phyloP scores from a whole-genome alignment of 202 grass and related monocot species.

The Zizania palustris region DNA sequence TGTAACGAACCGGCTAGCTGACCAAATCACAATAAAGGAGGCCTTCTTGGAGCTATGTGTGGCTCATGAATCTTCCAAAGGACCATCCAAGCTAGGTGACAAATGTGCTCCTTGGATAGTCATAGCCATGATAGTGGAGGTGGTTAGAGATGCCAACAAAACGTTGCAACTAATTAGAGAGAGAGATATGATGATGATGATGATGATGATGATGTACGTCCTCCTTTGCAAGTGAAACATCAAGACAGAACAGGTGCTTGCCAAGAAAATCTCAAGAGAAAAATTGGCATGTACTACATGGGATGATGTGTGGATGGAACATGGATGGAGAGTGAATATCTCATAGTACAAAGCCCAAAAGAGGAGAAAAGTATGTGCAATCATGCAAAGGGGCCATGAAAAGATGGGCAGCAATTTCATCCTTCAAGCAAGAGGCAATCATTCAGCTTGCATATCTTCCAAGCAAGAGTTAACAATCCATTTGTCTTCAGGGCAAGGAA shows the following conservation, averaged over 20 bases:
- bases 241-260: not conserved
- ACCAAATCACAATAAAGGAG: constrained; percentile 56
- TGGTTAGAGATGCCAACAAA: constrained; percentile 60
- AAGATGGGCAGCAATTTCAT: constrained; percentile 49
- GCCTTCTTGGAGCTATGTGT: constrained; percentile 37
- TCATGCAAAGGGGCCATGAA: constrained; percentile 37
- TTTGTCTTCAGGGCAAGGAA: not conserved
- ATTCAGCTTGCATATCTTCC: constrained; percentile 52
- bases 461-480: constrained; percentile 33
- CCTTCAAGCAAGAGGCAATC: constrained; percentile 50
- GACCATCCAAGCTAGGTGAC: constrained; percentile 51
- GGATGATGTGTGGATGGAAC: constrained; percentile 4
- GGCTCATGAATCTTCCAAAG: constrained; percentile 60
- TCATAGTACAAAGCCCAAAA: constrained; percentile 47
- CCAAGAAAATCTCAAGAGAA: not conserved
- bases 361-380: constrained; percentile 43
- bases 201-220: not conserved
- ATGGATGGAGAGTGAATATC: constrained; percentile 24
- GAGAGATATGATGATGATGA: constrained; percentile 2
- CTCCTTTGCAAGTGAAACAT: constrained; percentile 7
- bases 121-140: constrained; percentile 22
- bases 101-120: constrained; percentile 34
- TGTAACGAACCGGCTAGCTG: constrained; percentile 48
- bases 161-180: constrained; percentile 44
- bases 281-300: not conserved